Percentiles rank a stretch among this genome's conserved stretches.
Conservation (phyloP, 2,329 filamentous ascomycete species). For the Cladorrhinum sp. region DNA sequence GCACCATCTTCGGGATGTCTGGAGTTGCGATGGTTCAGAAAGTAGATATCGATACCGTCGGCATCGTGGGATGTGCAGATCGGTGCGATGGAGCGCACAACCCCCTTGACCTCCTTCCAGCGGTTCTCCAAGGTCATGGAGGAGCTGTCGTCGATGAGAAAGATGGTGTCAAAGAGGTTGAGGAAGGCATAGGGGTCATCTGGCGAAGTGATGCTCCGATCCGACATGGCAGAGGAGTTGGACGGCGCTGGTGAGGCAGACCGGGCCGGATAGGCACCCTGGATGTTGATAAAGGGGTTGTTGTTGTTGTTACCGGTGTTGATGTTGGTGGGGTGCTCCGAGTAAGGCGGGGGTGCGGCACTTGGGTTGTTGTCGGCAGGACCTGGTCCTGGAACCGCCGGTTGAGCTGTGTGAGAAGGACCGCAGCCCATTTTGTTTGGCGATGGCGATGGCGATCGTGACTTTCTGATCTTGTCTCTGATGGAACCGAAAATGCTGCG, state of each 20-base stretch:
- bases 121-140: constrained; percentile 70
- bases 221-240: constrained; percentile 26
- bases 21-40: constrained; percentile 65
- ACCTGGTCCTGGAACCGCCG: background rate
- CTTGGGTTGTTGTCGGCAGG: background rate
- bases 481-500: constrained; percentile 32
- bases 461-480: constrained; percentile 35
- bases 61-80: constrained; percentile 76
- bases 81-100: constrained; percentile 71
- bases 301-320: constrained; percentile 8
- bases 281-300: constrained; percentile 18
- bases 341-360: constrained; percentile 22
- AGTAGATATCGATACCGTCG: constrained; percentile 89
- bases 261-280: constrained; percentile 9
- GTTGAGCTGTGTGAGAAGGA: constrained; percentile 6
- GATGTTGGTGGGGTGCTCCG: constrained; percentile 12
- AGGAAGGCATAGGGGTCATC: constrained; percentile 78
- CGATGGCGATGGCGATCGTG: constrained; percentile 17
- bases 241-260: constrained; percentile 27
- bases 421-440: constrained; percentile 11
- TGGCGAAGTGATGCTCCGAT: constrained; percentile 36
- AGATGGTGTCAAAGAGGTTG: constrained; percentile 75
- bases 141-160: constrained; percentile 88
- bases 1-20: constrained; percentile 36
- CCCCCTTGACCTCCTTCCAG: constrained; percentile 72